Evolutionary conservation across 768 basidiomycete genomes (phyloP), one percentile per base, ranked within the genome.

Genomic region (Zangia roseola): DNA sequence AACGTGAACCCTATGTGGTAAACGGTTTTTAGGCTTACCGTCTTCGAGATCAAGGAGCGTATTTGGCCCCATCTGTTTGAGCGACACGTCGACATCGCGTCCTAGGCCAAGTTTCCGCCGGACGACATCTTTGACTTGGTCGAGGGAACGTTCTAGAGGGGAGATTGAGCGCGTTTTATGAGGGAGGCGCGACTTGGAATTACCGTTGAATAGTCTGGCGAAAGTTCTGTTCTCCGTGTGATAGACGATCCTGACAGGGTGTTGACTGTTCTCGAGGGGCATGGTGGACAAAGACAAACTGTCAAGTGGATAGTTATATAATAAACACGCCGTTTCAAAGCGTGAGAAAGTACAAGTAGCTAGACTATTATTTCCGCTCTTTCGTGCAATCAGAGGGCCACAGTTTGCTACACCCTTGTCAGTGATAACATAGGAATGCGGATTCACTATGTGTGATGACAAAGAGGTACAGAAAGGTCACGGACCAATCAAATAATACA

Each of bases 11-110:
- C 46, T 17, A n/a, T 43, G 48, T 43, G 43, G 8, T n/a, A 34
- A 17, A 24, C 30, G 28, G 39, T 38, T 33, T n/a, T 36, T 37
- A 12, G 10, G 17, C 47, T 52, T 56, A 88, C 90, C 86, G 61
- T 91, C 88, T 30, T 88, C 88, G n/a, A 92, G 73, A 61, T 86
- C 86, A 20, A 90, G 75, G 13, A 63, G 60, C 49, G 69, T 69
- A 8, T 72, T 78, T 19, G 74, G 74, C 28, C 84, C 77, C 40
- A 87, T 57, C 55, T 88, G 88, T 19, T 64, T 65, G 14, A 80
- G 71, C 13, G 64, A 64, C 16, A 79, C 52, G 6, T 59, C 49
- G 6, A 70, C 58, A 38, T 72, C 68, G 0, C 63, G 48, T 17
- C 69, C 52, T 2, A 91, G 69, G 3, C 72, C 71, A 17, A 91